These are phyloP conservation scores for Boletus semigastroideus DNA, from an alignment of 1,284 basidiomycete genomes.

Conservation along the genomic window DNA sequence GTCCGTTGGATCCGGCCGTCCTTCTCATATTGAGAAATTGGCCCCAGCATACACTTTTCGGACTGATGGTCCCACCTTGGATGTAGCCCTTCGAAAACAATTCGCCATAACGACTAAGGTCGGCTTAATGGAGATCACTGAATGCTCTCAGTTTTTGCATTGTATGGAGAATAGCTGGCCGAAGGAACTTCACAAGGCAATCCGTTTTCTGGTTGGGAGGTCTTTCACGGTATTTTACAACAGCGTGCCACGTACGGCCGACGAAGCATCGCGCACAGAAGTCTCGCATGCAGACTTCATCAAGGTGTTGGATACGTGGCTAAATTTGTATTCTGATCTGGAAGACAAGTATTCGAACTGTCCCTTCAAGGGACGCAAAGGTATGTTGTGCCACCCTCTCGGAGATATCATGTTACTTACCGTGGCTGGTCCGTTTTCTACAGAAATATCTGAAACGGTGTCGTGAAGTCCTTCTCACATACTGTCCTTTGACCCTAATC, in stretches of 20 bases:
- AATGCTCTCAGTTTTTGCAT: background rate
- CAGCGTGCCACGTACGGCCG: background rate
- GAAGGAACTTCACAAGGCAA: background rate
- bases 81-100: background rate
- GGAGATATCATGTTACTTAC: background rate
- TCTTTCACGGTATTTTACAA: background rate
- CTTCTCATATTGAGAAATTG: background rate
- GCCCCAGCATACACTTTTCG: background rate
- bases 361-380: background rate
- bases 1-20: background rate
- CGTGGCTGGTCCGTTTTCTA: background rate
- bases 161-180: conserved; percentile 1
- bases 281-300: background rate
- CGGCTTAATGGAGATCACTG: background rate
- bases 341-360: background rate
- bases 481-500: too few relatives aligned
- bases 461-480: too few relatives aligned
- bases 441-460: background rate
- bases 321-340: background rate
- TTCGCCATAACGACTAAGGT: background rate
- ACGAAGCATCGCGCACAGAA: background rate
- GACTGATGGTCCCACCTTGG: background rate
- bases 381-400: background rate
- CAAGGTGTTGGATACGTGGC: background rate
- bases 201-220: background rate